Base-by-base conservation (phyloP, 192 early-diverging fungal species). In the Backusella morwellensis region DNA sequence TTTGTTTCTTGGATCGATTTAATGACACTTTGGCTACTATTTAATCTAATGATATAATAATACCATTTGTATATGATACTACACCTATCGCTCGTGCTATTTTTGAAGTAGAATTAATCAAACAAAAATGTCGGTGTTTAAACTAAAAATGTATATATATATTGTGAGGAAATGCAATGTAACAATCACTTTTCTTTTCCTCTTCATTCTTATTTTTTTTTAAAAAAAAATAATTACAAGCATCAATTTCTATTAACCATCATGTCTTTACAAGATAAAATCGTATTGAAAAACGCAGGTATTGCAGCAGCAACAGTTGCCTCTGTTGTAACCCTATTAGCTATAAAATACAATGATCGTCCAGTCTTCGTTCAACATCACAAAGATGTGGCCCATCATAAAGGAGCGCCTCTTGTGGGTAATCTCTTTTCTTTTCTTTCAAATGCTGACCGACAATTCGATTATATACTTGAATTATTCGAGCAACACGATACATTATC, bases 261-360 rank as follows among this genome's bases (percentile, higher is more conserved):
- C n/a, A 63, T 63, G 56, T 29, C 56, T 29, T 29, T 63, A 29
- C 56, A 26, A 63, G 56, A 63, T 63, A 50, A 72, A 1, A 32
- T 29, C 1, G 7, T 40, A 7, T 17, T 72, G 12, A 36, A 50
- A 34, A 32, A 29, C 19, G 41, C 42, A 47, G 70, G 52, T 4
- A 21, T 78, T 8, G 63, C 72, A n/a, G 21, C 42, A 7, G 72
- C 34, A 36, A 21, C 72, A 21, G 15, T 47, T 14, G 26, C 42
- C 6, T 47, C 72, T 5, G 66, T 36, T n/a, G 3, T 77, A 4
- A 68, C 47, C 42, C 2, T 74, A 6, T 35, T 81, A 7, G 70
- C 75, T 7, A 52, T 76, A 23, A 77, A 66, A n/a, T 81, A 81
- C 26, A 76, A 76, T 38, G 80, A 81, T 14, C 76, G 75, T 14